These are phyloP conservation scores for Starmera pachycereana DNA, from an alignment of 805 yeast genomes.

Conservation along the genomic window DNA sequence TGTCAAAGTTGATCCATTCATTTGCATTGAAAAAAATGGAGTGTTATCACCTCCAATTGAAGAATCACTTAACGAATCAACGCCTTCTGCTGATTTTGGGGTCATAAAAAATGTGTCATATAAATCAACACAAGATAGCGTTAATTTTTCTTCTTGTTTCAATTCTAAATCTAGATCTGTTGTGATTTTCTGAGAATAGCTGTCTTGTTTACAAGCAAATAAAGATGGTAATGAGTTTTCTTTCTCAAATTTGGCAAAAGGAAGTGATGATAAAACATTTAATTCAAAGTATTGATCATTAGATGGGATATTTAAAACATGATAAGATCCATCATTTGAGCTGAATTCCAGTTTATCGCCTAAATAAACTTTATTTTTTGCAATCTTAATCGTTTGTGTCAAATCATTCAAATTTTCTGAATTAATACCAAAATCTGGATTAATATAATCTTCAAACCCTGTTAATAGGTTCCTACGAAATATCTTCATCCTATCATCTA, in stretches of 20 bases:
- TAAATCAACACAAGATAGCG: constrained; percentile 37
- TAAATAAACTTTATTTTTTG: not conserved
- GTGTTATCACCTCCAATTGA: constrained; percentile 37
- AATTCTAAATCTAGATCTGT: not conserved
- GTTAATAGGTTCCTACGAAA: constrained; percentile 37
- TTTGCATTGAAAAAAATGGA: constrained; percentile 41
- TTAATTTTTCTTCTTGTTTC: constrained; percentile 6
- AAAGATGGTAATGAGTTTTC: not conserved
- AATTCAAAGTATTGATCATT: constrained; percentile 5
- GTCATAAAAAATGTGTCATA: constrained; percentile 26
- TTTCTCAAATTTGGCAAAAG: no score
- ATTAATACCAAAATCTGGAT: constrained; percentile 14
- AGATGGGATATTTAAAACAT: not conserved
- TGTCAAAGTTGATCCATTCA: constrained; percentile 27
- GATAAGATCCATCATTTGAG: constrained; percentile 1
- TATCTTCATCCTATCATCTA: constrained; percentile 46
- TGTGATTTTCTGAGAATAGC: not conserved
- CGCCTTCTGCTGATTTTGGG: constrained; percentile 38
- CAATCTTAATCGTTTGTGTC: constrained; percentile 8
- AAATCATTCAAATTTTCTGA: constrained; percentile 14
- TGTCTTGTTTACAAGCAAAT: not conserved
- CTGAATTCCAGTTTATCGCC: no score
- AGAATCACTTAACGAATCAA: constrained; percentile 36
- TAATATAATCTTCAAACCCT: constrained; percentile 42
- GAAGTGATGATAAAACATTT: constrained; percentile 11